phyloP scores from a whole-genome alignment of 2,329 filamentous ascomycete species.

The Hymenoscyphus salicellus region DNA sequence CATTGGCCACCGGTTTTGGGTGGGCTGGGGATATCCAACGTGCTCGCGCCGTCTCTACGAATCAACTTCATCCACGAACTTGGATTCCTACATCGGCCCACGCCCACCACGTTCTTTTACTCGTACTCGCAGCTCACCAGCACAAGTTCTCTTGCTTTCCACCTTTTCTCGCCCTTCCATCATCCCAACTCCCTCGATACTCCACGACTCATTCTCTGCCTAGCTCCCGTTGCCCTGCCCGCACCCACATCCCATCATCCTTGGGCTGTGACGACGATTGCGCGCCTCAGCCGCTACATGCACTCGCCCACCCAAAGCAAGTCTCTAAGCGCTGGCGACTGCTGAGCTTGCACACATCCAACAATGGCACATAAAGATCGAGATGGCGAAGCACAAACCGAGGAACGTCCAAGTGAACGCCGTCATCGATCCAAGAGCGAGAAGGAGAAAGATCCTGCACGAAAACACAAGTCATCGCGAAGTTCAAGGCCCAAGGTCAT shows the following conservation, averaged over 20 bases:
- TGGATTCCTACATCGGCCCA: neutral
- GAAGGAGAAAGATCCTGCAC: slow-evolving; percentile 35
- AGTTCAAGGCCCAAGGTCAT: slow-evolving; percentile 32
- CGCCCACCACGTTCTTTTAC: neutral
- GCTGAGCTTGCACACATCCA: slow-evolving; percentile 16
- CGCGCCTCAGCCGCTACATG: slow-evolving; percentile 11
- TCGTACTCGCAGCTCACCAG: too few species aligned
- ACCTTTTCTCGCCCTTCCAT: neutral
- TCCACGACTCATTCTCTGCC: neutral
- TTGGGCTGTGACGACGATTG: slow-evolving; percentile 3
- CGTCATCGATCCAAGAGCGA: slow-evolving; percentile 33
- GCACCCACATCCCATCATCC: neutral
- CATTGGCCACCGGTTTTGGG: neutral
- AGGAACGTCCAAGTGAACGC: slow-evolving; percentile 31
- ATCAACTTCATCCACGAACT: slow-evolving; percentile 2
- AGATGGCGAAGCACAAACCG: slow-evolving; percentile 23
- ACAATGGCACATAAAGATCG: slow-evolving; percentile 31
- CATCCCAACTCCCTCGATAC: neutral
- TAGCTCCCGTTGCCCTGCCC: neutral
- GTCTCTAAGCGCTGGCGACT: slow-evolving; percentile 24
- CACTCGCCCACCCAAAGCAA: slow-evolving; percentile 10
- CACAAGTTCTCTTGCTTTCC: neutral
- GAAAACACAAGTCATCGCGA: slow-evolving; percentile 34
- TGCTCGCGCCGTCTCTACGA: neutral
- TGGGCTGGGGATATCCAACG: neutral